A percentile compares a stretch with the other conserved stretches of the same genome.
phyloP scores from a whole-genome alignment of 2,329 filamentous ascomycete genomes.

The Cercospora sp. region DNA sequence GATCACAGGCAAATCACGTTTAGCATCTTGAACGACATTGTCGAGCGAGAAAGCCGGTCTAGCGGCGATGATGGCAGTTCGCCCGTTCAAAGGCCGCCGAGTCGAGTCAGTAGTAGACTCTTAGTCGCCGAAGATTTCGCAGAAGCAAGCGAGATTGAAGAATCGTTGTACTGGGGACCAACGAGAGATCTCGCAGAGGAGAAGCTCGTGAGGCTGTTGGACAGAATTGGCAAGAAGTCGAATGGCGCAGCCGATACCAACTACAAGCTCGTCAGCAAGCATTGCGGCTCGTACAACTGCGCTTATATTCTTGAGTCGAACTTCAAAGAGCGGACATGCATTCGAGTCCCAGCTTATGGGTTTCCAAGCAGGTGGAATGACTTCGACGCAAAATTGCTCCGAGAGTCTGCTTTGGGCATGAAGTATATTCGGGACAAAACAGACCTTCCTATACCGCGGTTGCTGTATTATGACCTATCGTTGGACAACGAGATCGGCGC shows the following conservation, averaged over 20 bases:
- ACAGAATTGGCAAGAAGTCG: constrained; percentile 7
- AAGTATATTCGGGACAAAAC: constrained; percentile 21
- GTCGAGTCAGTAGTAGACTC: neutral
- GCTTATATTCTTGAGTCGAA: constrained; percentile 23
- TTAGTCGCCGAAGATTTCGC: neutral
- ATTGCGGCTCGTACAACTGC: constrained; percentile 23
- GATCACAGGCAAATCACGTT: neutral
- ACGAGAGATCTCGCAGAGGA: constrained; percentile 13
- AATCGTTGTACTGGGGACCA: constrained; percentile 23
- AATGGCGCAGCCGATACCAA: neutral
- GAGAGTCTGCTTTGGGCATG: constrained; percentile 25
- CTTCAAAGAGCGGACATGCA: constrained; percentile 14
- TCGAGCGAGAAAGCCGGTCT: neutral
- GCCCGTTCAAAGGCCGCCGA: neutral
- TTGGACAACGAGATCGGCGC: constrained; percentile 24
- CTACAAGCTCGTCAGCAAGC: constrained; percentile 13
- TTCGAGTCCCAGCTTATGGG: constrained; percentile 23
- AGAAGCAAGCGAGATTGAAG: constrained; percentile 9
- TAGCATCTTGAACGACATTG: neutral
- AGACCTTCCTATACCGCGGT: constrained; percentile 18
- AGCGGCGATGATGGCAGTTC: neutral
- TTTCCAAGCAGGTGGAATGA: constrained; percentile 24
- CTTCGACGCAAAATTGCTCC: constrained; percentile 20
- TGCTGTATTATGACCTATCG: constrained; percentile 18
- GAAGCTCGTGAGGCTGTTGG: constrained; percentile 13